Base-by-base conservation (phyloP, 169 alveolate genomes). In the Cyclospora cayetanensis region DNA sequence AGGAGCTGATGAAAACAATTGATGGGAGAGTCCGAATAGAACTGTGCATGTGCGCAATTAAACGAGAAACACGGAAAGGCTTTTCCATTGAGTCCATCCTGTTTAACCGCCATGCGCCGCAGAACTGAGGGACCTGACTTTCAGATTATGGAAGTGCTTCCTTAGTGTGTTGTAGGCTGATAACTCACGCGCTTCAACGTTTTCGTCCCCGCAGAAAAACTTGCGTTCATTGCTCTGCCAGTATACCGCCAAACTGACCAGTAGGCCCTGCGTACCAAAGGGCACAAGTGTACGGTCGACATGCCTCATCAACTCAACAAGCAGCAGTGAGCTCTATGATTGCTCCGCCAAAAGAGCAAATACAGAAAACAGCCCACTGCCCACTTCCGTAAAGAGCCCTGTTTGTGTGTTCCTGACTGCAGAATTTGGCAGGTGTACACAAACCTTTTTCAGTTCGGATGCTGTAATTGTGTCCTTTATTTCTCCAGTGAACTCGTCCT, bases 1-100 rank as follows among this genome's bases (percentile, higher is more conserved):
- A 0, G 86, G 86, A 12, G 86, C 15, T 12, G 86, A 76, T 42
- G 86, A 41, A 43, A 43, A 76, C 41, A 76, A n/a, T 12, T 43
- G 86, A 18, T 43, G 63, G 63, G 86, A 41, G 29, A 76, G 12
- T 5, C 37, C 42, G 66, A 12, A 76, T 3, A 76, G 66, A 42
- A 70, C 82, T 70, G 82, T 25, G 52, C 9, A 20, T 42, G 34
- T 18, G 63, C 63, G 2, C 63, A 50, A 1, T 1, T 18, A 18
- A 50, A 50, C 2, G 63, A 50, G 12, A 2, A 50, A n/a, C 63
- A 18, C 12, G 9, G 22, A 50, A 50, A 2, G 2, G 63, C 63
- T 50, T n/a, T n/a, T n/a, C n/a, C n/a, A 18, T 18, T n/a, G n/a
- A n/a, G n/a, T n/a, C n/a, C n/a, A n/a, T n/a, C n/a, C n/a, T n/a